phyloP scores from a whole-genome alignment of 305 asterid genomes.

The Solanum hybrid region DNA sequence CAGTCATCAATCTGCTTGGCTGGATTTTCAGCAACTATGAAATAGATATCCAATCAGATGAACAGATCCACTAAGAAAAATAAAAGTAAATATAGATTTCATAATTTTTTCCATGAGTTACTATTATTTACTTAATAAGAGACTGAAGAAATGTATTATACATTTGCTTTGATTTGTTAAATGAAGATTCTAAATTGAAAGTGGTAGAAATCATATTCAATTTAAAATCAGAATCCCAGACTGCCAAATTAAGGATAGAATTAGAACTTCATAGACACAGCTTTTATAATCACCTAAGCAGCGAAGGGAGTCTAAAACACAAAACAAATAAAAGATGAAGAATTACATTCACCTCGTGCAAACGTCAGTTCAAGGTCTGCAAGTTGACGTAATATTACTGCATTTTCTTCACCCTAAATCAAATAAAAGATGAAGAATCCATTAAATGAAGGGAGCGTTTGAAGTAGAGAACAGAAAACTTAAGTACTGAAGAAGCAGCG shows the following conservation, averaged over 20 bases:
- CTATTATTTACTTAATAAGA: background rate
- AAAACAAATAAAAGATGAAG: background rate
- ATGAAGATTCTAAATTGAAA: background rate
- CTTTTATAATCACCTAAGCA: background rate
- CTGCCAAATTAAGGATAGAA: background rate
- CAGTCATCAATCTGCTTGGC: background rate
- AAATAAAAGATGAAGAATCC: too few relatives aligned
- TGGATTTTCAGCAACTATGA: too few relatives aligned
- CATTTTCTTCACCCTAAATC: too few relatives aligned
- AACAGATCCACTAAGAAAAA: background rate
- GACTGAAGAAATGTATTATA: background rate
- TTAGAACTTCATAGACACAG: background rate
- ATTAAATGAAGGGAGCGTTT: too few relatives aligned
- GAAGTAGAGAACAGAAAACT: too few relatives aligned
- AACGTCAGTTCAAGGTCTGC: too few relatives aligned
- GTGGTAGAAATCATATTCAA: background rate
- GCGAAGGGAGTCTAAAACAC: background rate
- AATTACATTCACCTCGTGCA: too few relatives aligned
- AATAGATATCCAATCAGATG: background rate
- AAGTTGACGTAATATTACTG: too few relatives aligned
- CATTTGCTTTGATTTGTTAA: background rate
- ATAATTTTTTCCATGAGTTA: too few relatives aligned
- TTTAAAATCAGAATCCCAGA: background rate
- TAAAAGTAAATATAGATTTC: too few relatives aligned
- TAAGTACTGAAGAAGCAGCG: too few relatives aligned